These are phyloP conservation scores for Talaromyces thailandensis DNA, from an alignment of 495 filamentous ascomycete genomes.

Conservation along the genomic window DNA sequence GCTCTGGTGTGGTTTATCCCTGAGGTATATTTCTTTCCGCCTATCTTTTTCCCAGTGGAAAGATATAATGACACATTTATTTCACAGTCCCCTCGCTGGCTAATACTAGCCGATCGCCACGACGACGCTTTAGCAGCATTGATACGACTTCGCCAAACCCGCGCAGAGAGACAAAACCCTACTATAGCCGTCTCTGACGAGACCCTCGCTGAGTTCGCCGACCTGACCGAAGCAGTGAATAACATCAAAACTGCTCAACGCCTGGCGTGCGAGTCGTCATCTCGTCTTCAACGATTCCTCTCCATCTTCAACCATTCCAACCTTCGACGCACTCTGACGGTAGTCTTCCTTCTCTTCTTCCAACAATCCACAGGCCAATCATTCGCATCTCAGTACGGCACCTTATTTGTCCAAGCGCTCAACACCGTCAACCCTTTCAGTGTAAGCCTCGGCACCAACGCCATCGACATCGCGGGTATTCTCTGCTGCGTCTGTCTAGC, in stretches of 20 bases:
- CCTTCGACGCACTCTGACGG: constrained; percentile 21
- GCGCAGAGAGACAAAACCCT: constrained; percentile 7
- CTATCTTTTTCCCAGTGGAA: neutral
- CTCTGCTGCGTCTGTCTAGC: neutral
- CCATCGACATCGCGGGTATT: constrained; percentile 1
- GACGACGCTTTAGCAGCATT: constrained; percentile 16
- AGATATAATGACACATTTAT: neutral
- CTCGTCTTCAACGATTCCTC: constrained; percentile 10
- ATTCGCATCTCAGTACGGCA: constrained; percentile 23
- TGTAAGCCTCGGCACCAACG: constrained; percentile 4
- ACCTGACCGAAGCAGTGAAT: constrained; percentile 5
- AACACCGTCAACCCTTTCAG: constrained; percentile 23
- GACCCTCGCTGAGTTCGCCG: constrained; percentile 7
- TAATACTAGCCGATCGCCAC: constrained; percentile 17
- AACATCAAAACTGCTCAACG: neutral
- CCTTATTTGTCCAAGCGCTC: constrained; percentile 23
- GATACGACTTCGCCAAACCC: constrained; percentile 9
- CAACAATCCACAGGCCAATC: constrained; percentile 23
- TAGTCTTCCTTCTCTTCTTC: constrained; percentile 20
- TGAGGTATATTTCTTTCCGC: neutral
- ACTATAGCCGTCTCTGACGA: neutral
- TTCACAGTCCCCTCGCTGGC: constrained; percentile 20
- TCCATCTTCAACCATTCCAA: constrained; percentile 20
- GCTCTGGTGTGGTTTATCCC: constrained; percentile 24
- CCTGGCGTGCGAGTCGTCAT: neutral